These are phyloP conservation scores for Trichoderma simmonsii DNA, from an alignment of 2,329 filamentous ascomycete genomes.

Conservation along the genomic window DNA sequence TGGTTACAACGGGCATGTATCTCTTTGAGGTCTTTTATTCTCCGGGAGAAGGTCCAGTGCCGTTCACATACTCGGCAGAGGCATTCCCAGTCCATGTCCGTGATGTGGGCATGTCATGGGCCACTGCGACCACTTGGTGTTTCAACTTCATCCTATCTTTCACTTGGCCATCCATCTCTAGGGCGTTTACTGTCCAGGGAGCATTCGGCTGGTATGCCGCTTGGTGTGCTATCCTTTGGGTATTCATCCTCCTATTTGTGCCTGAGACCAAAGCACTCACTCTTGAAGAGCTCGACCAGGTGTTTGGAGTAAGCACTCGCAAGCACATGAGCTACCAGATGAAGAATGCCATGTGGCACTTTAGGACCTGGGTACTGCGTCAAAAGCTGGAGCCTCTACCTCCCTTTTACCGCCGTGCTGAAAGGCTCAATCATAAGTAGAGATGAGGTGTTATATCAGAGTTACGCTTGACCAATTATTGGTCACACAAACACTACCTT, in stretches of 20 bases:
- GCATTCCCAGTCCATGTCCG: constrained; percentile 38
- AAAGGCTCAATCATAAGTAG: neutral
- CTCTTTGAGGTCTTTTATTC: constrained; percentile 38
- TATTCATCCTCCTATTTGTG: constrained; percentile 48
- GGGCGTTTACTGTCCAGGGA: constrained; percentile 32
- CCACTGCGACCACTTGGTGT: constrained; percentile 33
- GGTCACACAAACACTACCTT: neutral
- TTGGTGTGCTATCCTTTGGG: constrained; percentile 44
- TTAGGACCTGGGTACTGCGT: constrained; percentile 17
- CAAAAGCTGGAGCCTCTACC: constrained; percentile 21
- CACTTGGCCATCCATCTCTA: constrained; percentile 34
- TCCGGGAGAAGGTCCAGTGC: constrained; percentile 36
- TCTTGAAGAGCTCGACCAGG: constrained; percentile 49
- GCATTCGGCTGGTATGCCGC: constrained; percentile 45
- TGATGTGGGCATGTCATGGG: constrained; percentile 40
- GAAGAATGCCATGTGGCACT: constrained; percentile 20
- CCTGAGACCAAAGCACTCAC: constrained; percentile 51
- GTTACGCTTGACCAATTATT: neutral
- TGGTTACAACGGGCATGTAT: constrained; percentile 36
- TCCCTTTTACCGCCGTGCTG: constrained; percentile 14
- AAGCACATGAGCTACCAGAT: constrained; percentile 43
- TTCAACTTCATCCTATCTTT: constrained; percentile 30
- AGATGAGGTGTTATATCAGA: too few species aligned
- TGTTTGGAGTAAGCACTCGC: constrained; percentile 42
- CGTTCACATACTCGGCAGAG: constrained; percentile 39